Evolutionary conservation across 306 rosid genomes (phyloP).

Genomic region (Rubus parviflorus): DNA sequence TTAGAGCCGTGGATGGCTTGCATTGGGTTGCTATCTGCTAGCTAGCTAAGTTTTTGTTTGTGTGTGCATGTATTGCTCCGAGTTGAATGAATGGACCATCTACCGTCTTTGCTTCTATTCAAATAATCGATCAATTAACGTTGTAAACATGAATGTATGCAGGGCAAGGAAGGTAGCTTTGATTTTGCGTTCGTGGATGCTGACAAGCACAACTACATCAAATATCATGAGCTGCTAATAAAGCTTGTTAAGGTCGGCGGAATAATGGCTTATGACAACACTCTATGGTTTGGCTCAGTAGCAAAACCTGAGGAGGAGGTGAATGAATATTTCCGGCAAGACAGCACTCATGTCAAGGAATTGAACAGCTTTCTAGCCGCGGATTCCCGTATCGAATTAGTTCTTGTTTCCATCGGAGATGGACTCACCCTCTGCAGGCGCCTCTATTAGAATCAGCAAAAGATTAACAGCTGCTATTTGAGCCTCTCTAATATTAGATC

Average conservation of each 20-base stretch:
- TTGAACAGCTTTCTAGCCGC: conserved; percentile 38
- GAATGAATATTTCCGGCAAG: background rate
- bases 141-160: background rate
- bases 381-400: conserved; percentile 44
- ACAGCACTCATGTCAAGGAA: conserved; percentile 18
- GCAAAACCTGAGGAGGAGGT: conserved; percentile 29
- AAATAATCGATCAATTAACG: background rate
- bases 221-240: conserved; percentile 50
- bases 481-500: background rate
- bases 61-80: background rate
- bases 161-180: conserved; percentile 43
- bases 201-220: conserved; percentile 29
- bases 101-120: background rate
- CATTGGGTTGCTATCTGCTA: no score
- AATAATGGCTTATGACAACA: conserved; percentile 58
- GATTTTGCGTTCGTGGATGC: conserved; percentile 71
- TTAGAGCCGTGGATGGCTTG: background rate
- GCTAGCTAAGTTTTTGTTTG: background rate
- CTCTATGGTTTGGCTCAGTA: conserved; percentile 58
- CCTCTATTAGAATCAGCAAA: conserved; percentile 12
- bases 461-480: background rate
- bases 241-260: conserved; percentile 58
- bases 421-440: conserved; percentile 53
- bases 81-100: background rate
- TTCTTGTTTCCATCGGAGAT: conserved; percentile 44